Conservation (phyloP, 306 rosid genomes). For the Cercis canadensis region DNA sequence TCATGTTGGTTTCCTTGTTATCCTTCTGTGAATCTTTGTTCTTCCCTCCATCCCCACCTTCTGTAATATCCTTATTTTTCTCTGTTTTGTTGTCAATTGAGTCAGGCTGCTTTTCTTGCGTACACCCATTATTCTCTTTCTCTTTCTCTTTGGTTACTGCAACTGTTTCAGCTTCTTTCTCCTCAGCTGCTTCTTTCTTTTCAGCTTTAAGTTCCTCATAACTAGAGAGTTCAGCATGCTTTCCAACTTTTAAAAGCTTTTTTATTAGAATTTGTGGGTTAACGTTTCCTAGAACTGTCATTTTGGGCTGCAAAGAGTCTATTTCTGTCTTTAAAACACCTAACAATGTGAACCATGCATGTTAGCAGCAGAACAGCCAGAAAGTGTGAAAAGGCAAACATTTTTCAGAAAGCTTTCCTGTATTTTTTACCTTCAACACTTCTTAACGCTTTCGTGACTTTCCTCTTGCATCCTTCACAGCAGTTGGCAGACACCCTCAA, state of each 20-base stretch:
- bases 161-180: slow-evolving; percentile 20
- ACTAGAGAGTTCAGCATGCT: slow-evolving; percentile 38
- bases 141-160: slow-evolving; percentile 24
- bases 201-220: slow-evolving; percentile 33
- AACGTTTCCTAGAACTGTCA: slow-evolving; percentile 49
- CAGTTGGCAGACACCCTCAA: slow-evolving; percentile 51
- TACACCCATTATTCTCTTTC: slow-evolving; percentile 17
- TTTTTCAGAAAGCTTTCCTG: neutral
- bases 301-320: slow-evolving; percentile 47
- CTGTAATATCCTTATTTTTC: slow-evolving; percentile 21
- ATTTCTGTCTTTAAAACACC: slow-evolving; percentile 49
- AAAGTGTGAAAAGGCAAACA: neutral
- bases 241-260: slow-evolving; percentile 50
- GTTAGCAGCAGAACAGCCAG: neutral
- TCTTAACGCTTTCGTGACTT: slow-evolving; percentile 45
- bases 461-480: slow-evolving; percentile 57
- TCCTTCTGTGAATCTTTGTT: slow-evolving; percentile 11
- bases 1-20: neutral
- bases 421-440: slow-evolving; percentile 41
- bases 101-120: slow-evolving; percentile 19
- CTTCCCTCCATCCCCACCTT: slow-evolving; percentile 17
- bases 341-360: slow-evolving; percentile 19
- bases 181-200: neutral
- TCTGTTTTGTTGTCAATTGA: slow-evolving; percentile 11
- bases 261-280: slow-evolving; percentile 46